Percentiles rank a stretch among this genome's conserved stretches.
Conservation (phyloP, 768 basidiomycete genomes). For the Pseudohyphozyma bogoriensis region DNA sequence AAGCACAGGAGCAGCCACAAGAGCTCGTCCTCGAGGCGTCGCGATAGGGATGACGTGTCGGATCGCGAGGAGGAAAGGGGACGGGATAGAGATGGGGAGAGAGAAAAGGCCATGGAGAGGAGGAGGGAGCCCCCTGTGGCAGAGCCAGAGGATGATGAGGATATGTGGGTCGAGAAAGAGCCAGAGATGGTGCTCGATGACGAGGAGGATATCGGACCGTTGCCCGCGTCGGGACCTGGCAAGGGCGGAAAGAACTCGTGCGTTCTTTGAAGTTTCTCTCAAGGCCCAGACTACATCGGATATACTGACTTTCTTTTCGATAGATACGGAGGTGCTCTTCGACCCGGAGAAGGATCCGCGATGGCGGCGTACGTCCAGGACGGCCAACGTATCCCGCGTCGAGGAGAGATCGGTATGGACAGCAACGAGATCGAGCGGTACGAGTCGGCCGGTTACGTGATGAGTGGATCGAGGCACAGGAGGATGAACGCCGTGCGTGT, state of each 20-base stretch:
- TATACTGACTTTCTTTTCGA: not conserved
- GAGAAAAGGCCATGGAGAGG: conserved; percentile 40
- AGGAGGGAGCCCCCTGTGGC: conserved; percentile 43
- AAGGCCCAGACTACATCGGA: not conserved
- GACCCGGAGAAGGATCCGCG: conserved; percentile 90
- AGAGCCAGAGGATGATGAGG: conserved; percentile 37
- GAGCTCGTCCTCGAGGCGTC: conserved; percentile 43
- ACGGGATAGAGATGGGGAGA: no score
- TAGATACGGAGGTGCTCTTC: conserved; percentile 69
- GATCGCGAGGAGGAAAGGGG: not conserved
- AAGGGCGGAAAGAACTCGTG: conserved; percentile 2
- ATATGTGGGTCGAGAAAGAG: conserved; percentile 37
- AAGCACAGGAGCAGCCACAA: conserved; percentile 42
- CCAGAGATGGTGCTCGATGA: conserved; percentile 17
- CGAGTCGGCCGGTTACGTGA: conserved; percentile 89
- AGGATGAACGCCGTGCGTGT: conserved; percentile 99
- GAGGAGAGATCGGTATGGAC: conserved; percentile 94
- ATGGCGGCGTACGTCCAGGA: conserved; percentile 89
- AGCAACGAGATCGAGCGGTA: conserved; percentile 76
- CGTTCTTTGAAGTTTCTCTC: not conserved
- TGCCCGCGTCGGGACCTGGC: conserved; percentile 12
- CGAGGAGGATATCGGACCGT: conserved; percentile 25
- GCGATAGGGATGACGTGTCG: not conserved
- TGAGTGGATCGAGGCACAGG: conserved; percentile 88
- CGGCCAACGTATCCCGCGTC: conserved; percentile 90